A percentile compares a stretch with the other conserved stretches of the same genome.
These are phyloP conservation scores for Colletotrichum lentis DNA, from an alignment of 2,329 filamentous ascomycete genomes.

Conservation along the genomic window DNA sequence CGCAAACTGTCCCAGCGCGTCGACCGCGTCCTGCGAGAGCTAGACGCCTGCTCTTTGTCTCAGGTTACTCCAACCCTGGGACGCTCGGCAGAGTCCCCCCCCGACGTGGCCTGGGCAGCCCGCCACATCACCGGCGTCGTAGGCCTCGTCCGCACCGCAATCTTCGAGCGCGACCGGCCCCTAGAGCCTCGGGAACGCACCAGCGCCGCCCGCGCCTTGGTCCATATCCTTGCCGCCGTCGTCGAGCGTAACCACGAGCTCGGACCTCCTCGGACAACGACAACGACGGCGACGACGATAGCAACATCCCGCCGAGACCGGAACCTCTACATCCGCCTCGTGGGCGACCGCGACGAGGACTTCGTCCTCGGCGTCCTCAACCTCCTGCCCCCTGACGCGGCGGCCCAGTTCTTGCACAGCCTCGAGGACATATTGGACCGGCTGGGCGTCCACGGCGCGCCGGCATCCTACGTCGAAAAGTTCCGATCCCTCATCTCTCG, in stretches of 20 bases:
- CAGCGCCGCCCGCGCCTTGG: constrained; percentile 57
- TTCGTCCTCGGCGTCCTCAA: constrained; percentile 58
- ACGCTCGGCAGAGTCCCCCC: constrained; percentile 44
- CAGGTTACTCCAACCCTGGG: not conserved
- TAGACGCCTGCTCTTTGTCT: constrained; percentile 48
- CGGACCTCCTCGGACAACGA: constrained; percentile 41
- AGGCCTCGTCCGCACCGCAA: constrained; percentile 53
- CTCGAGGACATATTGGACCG: constrained; percentile 48
- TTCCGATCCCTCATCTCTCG: constrained; percentile 47
- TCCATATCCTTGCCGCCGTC: constrained; percentile 58
- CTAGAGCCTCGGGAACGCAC: constrained; percentile 51
- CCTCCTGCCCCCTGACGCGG: constrained; percentile 53
- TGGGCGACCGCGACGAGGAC: constrained; percentile 54
- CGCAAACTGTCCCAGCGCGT: constrained; percentile 58
- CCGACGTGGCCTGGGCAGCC: constrained; percentile 59
- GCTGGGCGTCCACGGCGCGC: constrained; percentile 48
- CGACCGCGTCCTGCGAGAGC: constrained; percentile 55
- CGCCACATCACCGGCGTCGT: constrained; percentile 56
- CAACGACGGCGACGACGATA: not conserved
- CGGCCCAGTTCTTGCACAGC: constrained; percentile 54
- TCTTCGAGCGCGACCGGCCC: constrained; percentile 51
- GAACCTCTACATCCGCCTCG: constrained; percentile 59
- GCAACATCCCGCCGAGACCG: constrained; percentile 44
- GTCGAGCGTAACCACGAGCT: constrained; percentile 52
- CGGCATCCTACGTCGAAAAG: constrained; percentile 48